Percentiles rank a stretch among this genome's conserved stretches.
These are phyloP conservation scores for Tetrastigma voinierianum DNA, from an alignment of 164 flowering plant genomes.

Conservation along the genomic window DNA sequence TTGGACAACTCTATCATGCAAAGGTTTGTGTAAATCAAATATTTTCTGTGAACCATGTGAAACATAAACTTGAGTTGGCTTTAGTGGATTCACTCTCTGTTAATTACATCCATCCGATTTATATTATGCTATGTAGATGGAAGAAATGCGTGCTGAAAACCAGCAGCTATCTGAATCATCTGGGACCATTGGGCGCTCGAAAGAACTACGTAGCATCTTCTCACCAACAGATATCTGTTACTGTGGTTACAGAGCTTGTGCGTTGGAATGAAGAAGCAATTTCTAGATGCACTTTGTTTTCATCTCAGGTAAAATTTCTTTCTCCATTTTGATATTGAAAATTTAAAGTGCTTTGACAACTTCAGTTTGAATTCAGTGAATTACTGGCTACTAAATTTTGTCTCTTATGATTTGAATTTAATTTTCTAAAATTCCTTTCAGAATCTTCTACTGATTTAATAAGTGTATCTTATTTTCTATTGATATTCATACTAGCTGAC, in stretches of 20 bases:
- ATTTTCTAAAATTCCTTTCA: no score
- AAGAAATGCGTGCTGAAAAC: constrained; percentile 82
- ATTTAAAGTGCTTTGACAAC: neutral
- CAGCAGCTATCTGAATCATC: constrained; percentile 66
- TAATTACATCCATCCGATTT: neutral
- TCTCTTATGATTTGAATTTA: no score
- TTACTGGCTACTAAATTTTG: no score
- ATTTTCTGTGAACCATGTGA: neutral
- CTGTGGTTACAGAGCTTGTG: constrained; percentile 95
- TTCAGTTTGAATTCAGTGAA: no score
- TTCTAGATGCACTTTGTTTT: constrained; percentile 83
- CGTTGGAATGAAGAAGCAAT: constrained; percentile 99
- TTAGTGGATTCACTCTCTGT: constrained; percentile 4
- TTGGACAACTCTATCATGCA: constrained; percentile 79
- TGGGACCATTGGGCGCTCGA: constrained; percentile 88
- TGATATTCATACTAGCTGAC: no score
- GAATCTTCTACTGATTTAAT: no score
- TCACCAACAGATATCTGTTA: constrained; percentile 90
- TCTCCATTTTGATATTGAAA: neutral
- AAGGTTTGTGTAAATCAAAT: constrained; percentile 48
- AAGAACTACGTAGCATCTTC: constrained; percentile 78
- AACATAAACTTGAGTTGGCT: neutral
- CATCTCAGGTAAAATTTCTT: constrained; percentile 68
- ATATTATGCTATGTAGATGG: constrained; percentile 56
- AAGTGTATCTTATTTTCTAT: no score